Base-by-base conservation (phyloP, 1,284 basidiomycete genomes). In the Malassezia equina region DNA sequence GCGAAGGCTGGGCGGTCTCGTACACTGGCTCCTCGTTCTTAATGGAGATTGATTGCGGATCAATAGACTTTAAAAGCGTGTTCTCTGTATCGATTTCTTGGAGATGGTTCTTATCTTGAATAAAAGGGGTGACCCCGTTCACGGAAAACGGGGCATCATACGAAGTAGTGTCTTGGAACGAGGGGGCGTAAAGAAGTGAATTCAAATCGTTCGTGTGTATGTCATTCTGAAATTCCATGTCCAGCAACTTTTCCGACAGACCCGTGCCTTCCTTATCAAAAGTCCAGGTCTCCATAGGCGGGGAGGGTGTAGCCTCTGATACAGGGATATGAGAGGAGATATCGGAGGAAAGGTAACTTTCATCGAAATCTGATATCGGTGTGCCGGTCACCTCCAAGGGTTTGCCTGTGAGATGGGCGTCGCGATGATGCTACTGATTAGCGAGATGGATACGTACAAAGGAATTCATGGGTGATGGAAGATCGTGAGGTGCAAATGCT, bases 211-310 rank as follows among this genome's bases (percentile, higher is more conserved):
- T 21, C 9, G 36, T n/a, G 19, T 17, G 12, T 2, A n/a, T 21
- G 2, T 55, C 31, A 15, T 47, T 39, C 3, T n/a, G 15, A 29
- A 55, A 55, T 19, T 55, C 52, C n/a, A 55, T 39, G 36, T 55
- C 27, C 21, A 55, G 34, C 31, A 55, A 39, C 13, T 39, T 43
- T 33, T 21, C 36, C 4, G 36, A 21, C 36, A 21, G 9, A 11
- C 12, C 15, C 9, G 19, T 21, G n/a, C 11, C 19, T 19, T 39
- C 36, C 36, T 39, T 19, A 21, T 21, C 36, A 19, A 39, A 19
- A 19, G 36, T 6, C 36, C 17, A 21, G 19, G 11, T 39, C 17
- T 39, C 36, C 36, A 39, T 19, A 6, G 36, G 36, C 36, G 36
- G 36, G 15, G 36, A 39, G 4, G 36, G 36, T 21, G 36, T 19